A percentile compares a stretch with the other conserved stretches of the same genome.
Conservation (phyloP, 2,329 filamentous ascomycete genomes). For the Talaromyces funiculosus region DNA sequence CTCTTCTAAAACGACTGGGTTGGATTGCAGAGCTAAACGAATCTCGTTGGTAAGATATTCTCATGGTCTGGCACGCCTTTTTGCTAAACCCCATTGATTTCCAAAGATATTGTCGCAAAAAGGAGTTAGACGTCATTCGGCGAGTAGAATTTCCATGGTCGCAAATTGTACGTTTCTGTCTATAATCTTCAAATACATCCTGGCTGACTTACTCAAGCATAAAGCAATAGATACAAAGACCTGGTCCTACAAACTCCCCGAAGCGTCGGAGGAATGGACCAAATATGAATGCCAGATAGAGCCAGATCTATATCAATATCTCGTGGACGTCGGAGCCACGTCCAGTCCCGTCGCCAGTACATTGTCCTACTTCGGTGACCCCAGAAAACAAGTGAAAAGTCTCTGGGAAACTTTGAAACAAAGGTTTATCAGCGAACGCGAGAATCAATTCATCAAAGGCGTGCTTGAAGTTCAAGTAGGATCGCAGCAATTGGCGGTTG, state of each 20-base stretch:
- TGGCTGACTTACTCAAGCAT: neutral
- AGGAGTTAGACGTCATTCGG: neutral
- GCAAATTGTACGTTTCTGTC: slow-evolving; percentile 11
- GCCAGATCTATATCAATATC: slow-evolving; percentile 13
- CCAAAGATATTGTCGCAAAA: slow-evolving; percentile 9
- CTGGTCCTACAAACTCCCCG: slow-evolving; percentile 9
- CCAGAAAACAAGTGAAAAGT: slow-evolving; percentile 7
- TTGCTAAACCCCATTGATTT: slow-evolving; percentile 29
- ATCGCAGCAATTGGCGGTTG: neutral
- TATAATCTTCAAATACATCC: neutral
- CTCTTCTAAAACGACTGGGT: neutral
- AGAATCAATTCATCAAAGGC: neutral
- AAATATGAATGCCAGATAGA: slow-evolving; percentile 11
- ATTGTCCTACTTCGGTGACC: neutral
- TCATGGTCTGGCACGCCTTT: slow-evolving; percentile 37
- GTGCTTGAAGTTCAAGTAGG: slow-evolving; percentile 1
- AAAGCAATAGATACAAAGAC: neutral
- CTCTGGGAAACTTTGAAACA: neutral
- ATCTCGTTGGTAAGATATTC: slow-evolving; percentile 22
- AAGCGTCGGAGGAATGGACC: neutral
- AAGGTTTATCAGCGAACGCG: neutral
- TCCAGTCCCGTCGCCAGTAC: neutral
- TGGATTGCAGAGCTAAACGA: neutral
- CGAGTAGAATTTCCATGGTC: slow-evolving; percentile 16
- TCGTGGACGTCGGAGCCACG: neutral